Base-by-base conservation (phyloP, 2,329 filamentous ascomycete species). In the Fusarium phyllophilum region DNA sequence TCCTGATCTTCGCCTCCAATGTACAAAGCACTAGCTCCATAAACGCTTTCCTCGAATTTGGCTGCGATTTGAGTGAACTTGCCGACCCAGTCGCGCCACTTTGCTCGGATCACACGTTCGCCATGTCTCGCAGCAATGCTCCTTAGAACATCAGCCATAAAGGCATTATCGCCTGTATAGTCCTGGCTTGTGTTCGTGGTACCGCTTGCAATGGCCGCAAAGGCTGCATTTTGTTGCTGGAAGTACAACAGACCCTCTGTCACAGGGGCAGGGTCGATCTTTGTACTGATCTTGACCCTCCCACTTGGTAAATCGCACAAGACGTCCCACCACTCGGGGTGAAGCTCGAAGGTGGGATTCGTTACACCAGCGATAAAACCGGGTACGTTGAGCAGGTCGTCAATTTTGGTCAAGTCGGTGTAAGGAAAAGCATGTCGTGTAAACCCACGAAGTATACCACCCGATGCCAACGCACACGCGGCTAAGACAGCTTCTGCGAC, bases 291-390 rank as follows among this genome's bases (percentile, higher is more conserved):
- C 83, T 96, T 97, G 86, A 99, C 95, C 48, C 95, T 91, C 15
- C 96, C 96, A 4, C 92, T 96, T 0, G 95, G 93, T 46, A 99
- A 86, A 82, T 99, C 96, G 82, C 96, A 99, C 18, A 99, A 87
- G 15, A 99, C 84, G 82, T 99, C 96, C 96, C 96, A 99, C 96
- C 96, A 99, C 81, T 98, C 95, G 0, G 93, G 94, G 79, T 98
- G 96, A 79, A 95, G 91, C 70, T 96, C 95, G 81, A 99, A 99
- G 0, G 95, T 96, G 11, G 96, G 96, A 80, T 99, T 99, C 3
- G 96, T 99, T 45, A 99, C 96, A 65, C 96, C 96, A 6, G 96
- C 96, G 77, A 99, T 97, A 83, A 99, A 99, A 5, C 96, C 96
- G 12, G 96, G 96, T 0, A 99, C 96, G 78, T 97, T 96, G 54